phyloP scores from a whole-genome alignment of 1,139 yeast species.

The Saccharomyces hybrid region DNA sequence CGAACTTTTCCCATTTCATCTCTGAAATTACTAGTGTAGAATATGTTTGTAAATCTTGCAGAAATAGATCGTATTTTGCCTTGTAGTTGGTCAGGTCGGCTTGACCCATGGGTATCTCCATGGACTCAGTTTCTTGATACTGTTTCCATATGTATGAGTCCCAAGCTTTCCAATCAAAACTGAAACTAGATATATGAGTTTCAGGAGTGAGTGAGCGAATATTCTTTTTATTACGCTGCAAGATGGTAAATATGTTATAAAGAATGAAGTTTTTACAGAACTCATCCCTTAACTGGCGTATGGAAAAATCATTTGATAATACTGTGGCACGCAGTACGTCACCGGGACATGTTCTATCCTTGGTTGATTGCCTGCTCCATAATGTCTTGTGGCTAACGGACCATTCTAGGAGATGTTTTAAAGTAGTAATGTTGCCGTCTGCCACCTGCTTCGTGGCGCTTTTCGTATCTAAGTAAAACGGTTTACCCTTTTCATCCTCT shows the following conservation, averaged over 20 bases:
- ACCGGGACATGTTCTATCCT: conserved; percentile 15
- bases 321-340: conserved; percentile 20
- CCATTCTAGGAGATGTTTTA: conserved; percentile 6
- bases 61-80: conserved; percentile 15
- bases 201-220: not conserved
- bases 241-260: conserved; percentile 12
- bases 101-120: conserved; percentile 7
- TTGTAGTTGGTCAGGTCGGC: conserved; percentile 10
- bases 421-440: conserved; percentile 2
- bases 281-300: conserved; percentile 15
- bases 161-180: conserved; percentile 14
- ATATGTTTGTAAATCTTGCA: conserved; percentile 13
- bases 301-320: conserved; percentile 10
- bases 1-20: conserved; percentile 9
- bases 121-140: conserved; percentile 7
- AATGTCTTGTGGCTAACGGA: conserved; percentile 6
- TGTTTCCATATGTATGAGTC: conserved; percentile 15
- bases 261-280: conserved; percentile 15
- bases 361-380: conserved; percentile 10
- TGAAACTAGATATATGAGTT: not conserved
- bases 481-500: not conserved
- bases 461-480: not conserved
- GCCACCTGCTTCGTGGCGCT: not conserved
- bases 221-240: not conserved
- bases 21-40: conserved; percentile 14